Percentiles rank a stretch among this genome's conserved stretches.
Evolutionary conservation across 805 yeast species (phyloP).

Genomic region (Candida hispaniensis): DNA sequence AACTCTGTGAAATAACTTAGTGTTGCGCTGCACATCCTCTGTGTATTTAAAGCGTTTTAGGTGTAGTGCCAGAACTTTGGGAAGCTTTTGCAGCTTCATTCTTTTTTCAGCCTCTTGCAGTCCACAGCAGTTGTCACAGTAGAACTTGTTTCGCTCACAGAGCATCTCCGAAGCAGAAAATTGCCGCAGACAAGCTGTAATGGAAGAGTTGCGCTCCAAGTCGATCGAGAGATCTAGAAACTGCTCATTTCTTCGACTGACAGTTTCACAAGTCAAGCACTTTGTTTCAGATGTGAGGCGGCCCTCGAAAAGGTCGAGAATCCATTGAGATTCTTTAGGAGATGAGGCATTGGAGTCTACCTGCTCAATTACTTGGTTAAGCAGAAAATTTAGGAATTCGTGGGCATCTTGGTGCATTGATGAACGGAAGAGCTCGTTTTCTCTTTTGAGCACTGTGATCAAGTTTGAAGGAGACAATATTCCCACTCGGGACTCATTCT

Average conservation of each 20-base stretch:
- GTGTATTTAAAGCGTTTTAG: conserved; percentile 86
- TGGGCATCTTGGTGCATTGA: conserved; percentile 98
- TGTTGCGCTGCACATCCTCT: conserved; percentile 68
- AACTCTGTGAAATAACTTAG: conserved; percentile 77
- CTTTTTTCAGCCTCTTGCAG: conserved; percentile 90
- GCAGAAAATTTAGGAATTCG: conserved; percentile 79
- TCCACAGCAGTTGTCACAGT: conserved; percentile 82
- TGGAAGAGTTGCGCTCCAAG: conserved; percentile 59
- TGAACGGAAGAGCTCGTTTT: conserved; percentile 75
- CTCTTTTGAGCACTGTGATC: conserved; percentile 64
- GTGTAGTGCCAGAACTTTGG: conserved; percentile 71
- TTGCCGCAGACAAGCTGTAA: conserved; percentile 67
- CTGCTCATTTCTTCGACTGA: conserved; percentile 70
- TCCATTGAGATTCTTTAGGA: conserved; percentile 30
- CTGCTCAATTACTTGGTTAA: conserved; percentile 56
- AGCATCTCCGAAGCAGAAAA: conserved; percentile 80
- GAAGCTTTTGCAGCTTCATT: conserved; percentile 66
- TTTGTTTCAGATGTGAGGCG: conserved; percentile 74
- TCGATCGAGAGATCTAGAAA: conserved; percentile 84
- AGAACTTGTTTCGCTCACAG: conserved; percentile 79
- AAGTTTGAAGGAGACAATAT: conserved; percentile 74
- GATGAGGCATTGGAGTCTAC: conserved; percentile 26
- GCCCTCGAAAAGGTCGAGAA: conserved; percentile 75
- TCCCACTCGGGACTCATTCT: conserved; percentile 57
- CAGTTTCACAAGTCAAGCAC: conserved; percentile 80